These are phyloP conservation scores for Dendrobium huoshanense DNA, from an alignment of 106 monocot genomes.

Conservation along the genomic window DNA sequence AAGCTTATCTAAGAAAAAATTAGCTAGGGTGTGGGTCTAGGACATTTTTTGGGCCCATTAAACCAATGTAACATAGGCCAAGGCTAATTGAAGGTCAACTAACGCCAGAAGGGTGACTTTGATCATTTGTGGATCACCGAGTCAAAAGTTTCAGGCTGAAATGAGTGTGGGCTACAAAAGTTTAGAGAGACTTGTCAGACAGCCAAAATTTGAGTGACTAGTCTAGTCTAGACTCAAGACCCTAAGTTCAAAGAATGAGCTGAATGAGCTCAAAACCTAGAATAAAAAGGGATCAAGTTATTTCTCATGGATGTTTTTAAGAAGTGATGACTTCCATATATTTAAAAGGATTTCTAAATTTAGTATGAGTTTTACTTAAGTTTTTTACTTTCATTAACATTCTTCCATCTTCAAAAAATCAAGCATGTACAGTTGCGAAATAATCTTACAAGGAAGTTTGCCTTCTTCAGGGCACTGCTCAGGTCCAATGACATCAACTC, in stretches of 20 bases:
- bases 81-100: too few species aligned
- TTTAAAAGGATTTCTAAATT: neutral
- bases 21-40: too few species aligned
- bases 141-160: too few species aligned
- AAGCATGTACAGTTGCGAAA: neutral
- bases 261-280: neutral
- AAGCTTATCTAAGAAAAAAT: too few species aligned
- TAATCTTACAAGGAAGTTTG: constrained; percentile 52
- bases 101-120: neutral
- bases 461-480: constrained; percentile 66
- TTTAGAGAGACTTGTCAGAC: too few species aligned
- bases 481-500: constrained; percentile 50
- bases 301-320: neutral
- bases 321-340: neutral
- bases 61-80: too few species aligned
- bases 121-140: neutral
- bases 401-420: neutral
- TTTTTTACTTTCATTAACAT: neutral
- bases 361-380: neutral
- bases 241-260: neutral
- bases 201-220: neutral
- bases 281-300: neutral
- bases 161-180: too few species aligned
- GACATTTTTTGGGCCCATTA: too few species aligned
- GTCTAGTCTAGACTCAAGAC: neutral